Evolutionary conservation across 768 basidiomycete genomes (phyloP).

Genomic region (Xerocomellus intermedius): DNA sequence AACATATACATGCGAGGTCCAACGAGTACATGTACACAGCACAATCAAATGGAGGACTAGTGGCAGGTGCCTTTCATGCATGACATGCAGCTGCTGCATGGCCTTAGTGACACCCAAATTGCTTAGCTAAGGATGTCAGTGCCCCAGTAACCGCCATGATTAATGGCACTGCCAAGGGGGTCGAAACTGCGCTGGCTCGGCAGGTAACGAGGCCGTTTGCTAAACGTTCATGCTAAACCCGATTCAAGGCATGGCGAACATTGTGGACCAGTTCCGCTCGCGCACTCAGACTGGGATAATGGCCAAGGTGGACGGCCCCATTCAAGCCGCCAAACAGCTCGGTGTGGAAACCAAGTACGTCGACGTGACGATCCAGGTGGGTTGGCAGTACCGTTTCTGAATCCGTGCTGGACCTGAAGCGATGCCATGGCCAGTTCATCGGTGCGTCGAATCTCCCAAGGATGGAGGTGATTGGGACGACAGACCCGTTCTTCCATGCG

Average conservation of each 20-base stretch:
- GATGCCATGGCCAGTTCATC: conserved; percentile 49
- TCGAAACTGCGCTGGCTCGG: background rate
- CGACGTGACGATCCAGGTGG: conserved; percentile 57
- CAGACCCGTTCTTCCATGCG: conserved; percentile 74
- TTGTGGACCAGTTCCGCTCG: conserved; percentile 9
- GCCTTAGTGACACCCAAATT: background rate
- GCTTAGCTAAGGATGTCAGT: conserved; percentile 1
- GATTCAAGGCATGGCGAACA: conserved; percentile 14
- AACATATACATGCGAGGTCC: too few species aligned
- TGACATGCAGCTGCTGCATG: background rate
- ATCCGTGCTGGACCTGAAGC: conserved; percentile 4
- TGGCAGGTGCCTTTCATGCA: too few species aligned
- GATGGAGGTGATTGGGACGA: conserved; percentile 62
- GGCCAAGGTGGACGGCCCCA: conserved; percentile 27
- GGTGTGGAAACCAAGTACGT: conserved; percentile 45
- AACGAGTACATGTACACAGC: too few species aligned
- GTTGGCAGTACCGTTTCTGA: conserved; percentile 2
- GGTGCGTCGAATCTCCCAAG: conserved; percentile 67
- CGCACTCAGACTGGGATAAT: background rate
- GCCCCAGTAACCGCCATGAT: background rate
- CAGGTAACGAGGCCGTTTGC: background rate
- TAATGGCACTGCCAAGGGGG: background rate
- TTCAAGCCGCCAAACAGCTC: conserved; percentile 33
- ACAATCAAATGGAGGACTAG: too few species aligned
- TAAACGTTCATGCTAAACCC: conserved; percentile 11